phyloP scores from a whole-genome alignment of 2,329 filamentous ascomycete genomes.

The Leptographium radiaticola region DNA sequence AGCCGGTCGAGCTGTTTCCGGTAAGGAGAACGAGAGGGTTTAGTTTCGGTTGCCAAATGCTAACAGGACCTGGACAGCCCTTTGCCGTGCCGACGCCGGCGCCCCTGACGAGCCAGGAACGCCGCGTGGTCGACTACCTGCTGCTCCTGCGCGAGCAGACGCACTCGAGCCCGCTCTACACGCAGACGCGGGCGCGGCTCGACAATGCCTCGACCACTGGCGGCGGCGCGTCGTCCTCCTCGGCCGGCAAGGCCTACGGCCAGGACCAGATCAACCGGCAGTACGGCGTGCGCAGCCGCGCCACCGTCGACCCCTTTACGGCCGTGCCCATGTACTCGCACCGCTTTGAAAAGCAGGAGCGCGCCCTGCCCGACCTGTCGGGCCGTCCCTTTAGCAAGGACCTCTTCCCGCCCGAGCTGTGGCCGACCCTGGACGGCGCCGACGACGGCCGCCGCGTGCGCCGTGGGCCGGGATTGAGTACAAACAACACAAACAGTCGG shows the following conservation, averaged over 20 bases:
- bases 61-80: slow-evolving; percentile 21
- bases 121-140: slow-evolving; percentile 34
- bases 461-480: slow-evolving; percentile 9
- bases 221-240: no score
- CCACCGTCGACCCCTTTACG: slow-evolving; percentile 44
- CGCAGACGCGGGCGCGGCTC: slow-evolving; percentile 34
- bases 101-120: slow-evolving; percentile 29
- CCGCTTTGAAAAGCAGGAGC: slow-evolving; percentile 36
- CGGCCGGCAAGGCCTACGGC: slow-evolving; percentile 29
- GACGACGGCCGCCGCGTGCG: slow-evolving; percentile 19
- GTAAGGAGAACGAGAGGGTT: no score
- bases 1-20: slow-evolving; percentile 47
- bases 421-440: slow-evolving; percentile 38
- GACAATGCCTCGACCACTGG: no score
- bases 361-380: slow-evolving; percentile 40
- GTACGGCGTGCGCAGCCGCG: slow-evolving; percentile 41
- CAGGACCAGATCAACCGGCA: slow-evolving; percentile 45
- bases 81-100: slow-evolving; percentile 35
- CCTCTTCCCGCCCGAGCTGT: slow-evolving; percentile 43
- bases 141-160: slow-evolving; percentile 43
- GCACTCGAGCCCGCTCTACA: slow-evolving; percentile 43
- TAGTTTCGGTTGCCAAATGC: not conserved
- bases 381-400: slow-evolving; percentile 33
- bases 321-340: slow-evolving; percentile 45
- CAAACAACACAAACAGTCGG: slow-evolving; percentile 1